phyloP scores from a whole-genome alignment of 2,329 filamentous ascomycete genomes.

The Hypomyces rosellus region DNA sequence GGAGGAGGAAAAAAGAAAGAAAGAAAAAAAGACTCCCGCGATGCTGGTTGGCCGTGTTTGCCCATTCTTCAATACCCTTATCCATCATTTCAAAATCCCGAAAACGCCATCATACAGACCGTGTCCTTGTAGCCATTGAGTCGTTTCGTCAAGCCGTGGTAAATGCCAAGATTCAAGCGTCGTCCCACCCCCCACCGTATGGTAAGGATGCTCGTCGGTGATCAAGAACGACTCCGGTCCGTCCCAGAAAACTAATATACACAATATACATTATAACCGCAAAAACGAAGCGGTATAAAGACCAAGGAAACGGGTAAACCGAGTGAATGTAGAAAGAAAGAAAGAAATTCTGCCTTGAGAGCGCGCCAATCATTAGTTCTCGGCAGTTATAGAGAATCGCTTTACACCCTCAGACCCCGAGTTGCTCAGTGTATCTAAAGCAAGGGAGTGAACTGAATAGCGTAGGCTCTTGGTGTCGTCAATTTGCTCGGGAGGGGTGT shows the following conservation, averaged over 20 bases:
- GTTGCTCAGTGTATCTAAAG: conserved; percentile 15
- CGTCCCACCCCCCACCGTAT: neutral
- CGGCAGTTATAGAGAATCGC: conserved; percentile 20
- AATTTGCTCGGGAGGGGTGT: conserved; percentile 26
- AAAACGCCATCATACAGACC: conserved; percentile 11
- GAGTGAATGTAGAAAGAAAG: conserved; percentile 2
- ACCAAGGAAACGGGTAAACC: neutral
- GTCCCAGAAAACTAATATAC: conserved; percentile 10
- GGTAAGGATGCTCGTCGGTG: neutral
- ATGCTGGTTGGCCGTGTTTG: conserved; percentile 6
- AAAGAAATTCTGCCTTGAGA: too few species aligned
- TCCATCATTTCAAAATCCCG: conserved; percentile 9
- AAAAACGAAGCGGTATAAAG: conserved; percentile 2
- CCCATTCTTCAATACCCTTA: conserved; percentile 7
- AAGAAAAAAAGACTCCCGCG: neutral
- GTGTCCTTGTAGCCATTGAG: conserved; percentile 3
- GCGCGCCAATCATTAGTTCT: neutral
- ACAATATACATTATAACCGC: conserved; percentile 17
- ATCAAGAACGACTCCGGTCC: neutral
- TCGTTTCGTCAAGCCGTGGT: neutral
- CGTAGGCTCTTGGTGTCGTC: conserved; percentile 20
- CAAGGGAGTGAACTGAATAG: conserved; percentile 21
- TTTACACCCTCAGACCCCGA: conserved; percentile 13
- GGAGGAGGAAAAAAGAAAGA: conserved; percentile 4
- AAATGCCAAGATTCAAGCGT: neutral